Base-by-base conservation (phyloP, 805 yeast species). In the Hemisphaericaspora nanyangensis region DNA sequence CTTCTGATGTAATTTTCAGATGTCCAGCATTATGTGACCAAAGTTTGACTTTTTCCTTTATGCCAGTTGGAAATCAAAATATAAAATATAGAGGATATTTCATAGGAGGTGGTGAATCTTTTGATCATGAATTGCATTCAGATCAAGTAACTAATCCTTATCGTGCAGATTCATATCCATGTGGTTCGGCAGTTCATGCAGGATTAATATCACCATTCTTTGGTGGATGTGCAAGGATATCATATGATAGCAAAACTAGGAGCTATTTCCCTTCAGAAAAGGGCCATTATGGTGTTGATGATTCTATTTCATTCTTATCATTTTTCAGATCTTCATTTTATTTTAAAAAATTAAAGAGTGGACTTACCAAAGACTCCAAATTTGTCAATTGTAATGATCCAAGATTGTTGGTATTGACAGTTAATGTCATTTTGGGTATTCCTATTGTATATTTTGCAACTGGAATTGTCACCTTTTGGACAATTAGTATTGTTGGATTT, bases 1-100 rank as follows among this genome's bases (percentile, higher is more conserved):
- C 65, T 20, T 53, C 63, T 12, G 70, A 68, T 34, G 70, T 82
- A 19, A 58, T 74, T 4, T 70, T 89, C 52, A 69, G 88, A 48
- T 90, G 98, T 58, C 96, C 96, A 0, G 95, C 96, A 0, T 64
- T 89, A 25, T 90, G 98, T 61, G 88, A 82, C 48, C 64, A 82
- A 25, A 80, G 89, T 27, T 79, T 85, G 80, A 74, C 87, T 0
- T 90, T 80, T 56, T 77, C 89, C 2, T 77, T 82, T 13, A 64
- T 82, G 8, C 81, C 90, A 0, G 86, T 87, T 0, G 97, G 96
- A 0, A 72, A 72, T 37, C 64, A 77, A 39, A 61, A 77, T 46
- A 67, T 83, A 17, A 85, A 85, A 54, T 86, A 90, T 54, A 59
- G 80, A 37, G 84, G 85, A 1, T 86, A 70, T 50, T 77, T 79